Conservation (phyloP, 345 rosid species). For the Rubroshorea leprosula region DNA sequence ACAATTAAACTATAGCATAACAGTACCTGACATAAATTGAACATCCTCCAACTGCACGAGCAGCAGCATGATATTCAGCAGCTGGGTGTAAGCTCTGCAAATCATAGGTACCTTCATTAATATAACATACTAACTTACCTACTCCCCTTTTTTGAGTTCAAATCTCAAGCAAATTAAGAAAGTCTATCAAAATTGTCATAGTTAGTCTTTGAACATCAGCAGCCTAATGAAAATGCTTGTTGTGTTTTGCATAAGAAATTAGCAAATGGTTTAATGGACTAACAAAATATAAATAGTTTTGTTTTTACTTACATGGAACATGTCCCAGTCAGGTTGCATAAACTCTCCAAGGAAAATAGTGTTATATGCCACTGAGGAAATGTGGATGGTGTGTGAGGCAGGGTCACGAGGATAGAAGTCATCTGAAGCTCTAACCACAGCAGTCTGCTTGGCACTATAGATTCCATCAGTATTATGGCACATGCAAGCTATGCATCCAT, state of each 20-base stretch:
- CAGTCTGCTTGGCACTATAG: slow-evolving; percentile 90
- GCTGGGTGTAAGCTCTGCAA: slow-evolving; percentile 92
- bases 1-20: slow-evolving; percentile 5
- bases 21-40: slow-evolving; percentile 91
- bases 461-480: slow-evolving; percentile 92
- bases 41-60: slow-evolving; percentile 94
- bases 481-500: slow-evolving; percentile 97
- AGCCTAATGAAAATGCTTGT: too few relatives aligned
- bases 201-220: too few relatives aligned
- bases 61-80: slow-evolving; percentile 94
- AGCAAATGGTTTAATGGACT: background rate
- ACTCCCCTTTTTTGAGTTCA: too few relatives aligned
- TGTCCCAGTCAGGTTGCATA: slow-evolving; percentile 99
- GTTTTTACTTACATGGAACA: slow-evolving; percentile 86
- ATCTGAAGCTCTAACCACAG: slow-evolving; percentile 91
- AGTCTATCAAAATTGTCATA: too few relatives aligned
- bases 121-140: background rate
- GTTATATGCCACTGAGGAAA: slow-evolving; percentile 89
- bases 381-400: slow-evolving; percentile 94
- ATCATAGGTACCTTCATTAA: slow-evolving; percentile 13
- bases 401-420: slow-evolving; percentile 92
- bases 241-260: background rate
- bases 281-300: background rate
- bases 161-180: too few relatives aligned
- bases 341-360: slow-evolving; percentile 93